These are phyloP conservation scores for Tulasnella sp. DNA, from an alignment of 768 basidiomycete species.

Conservation along the genomic window DNA sequence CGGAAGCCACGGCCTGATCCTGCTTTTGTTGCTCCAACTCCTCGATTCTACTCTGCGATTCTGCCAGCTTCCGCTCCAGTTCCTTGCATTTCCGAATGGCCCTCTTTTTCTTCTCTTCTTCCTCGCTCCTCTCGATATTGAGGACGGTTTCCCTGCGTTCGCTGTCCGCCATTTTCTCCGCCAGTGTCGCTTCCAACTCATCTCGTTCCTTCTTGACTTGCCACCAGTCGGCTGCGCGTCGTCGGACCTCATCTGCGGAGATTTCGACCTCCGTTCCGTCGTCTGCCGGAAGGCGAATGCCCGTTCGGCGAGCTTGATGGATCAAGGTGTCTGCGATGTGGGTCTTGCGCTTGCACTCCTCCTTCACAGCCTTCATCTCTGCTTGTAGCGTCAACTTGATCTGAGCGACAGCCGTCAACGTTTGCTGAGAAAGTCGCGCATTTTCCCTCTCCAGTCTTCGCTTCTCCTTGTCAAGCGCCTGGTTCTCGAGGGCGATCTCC, in stretches of 20 bases:
- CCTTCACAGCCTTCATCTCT: background rate
- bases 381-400: background rate
- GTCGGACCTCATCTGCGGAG: conserved; percentile 1
- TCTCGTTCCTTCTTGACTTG: background rate
- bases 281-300: background rate
- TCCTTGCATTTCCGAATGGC: conserved; percentile 3
- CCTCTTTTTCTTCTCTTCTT: conserved; percentile 14
- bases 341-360: background rate
- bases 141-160: conserved; percentile 1
- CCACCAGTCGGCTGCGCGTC: conserved; percentile 4
- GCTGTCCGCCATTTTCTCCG: background rate
- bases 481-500: background rate
- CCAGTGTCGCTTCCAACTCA: background rate
- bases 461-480: background rate
- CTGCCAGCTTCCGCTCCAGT: background rate
- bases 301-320: background rate
- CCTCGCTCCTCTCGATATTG: background rate
- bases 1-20: background rate
- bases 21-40: background rate
- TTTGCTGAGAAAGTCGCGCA: background rate
- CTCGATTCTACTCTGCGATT: background rate
- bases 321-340: conserved; percentile 5
- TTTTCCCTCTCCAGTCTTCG: conserved; percentile 6
- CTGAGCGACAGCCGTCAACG: background rate
- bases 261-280: background rate